Evolutionary conservation across 768 basidiomycete genomes (phyloP), one percentile per base, ranked within the genome.

Genomic region (Russula virescens): DNA sequence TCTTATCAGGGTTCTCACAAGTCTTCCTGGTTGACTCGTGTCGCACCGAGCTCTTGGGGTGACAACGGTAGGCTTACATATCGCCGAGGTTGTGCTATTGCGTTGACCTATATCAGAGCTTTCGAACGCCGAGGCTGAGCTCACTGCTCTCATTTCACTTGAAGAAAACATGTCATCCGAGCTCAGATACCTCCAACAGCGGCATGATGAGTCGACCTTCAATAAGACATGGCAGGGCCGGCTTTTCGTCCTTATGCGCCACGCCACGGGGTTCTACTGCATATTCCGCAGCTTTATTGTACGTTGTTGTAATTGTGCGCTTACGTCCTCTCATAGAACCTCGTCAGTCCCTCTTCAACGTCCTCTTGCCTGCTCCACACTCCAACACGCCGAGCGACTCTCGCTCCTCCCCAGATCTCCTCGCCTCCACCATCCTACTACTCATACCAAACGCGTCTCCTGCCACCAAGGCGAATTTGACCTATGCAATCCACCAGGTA

Each of bases 21-120:
- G 8, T 64, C 51, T 14, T 58, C 68, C 34, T 85, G 85, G 84
- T 65, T 83, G 5, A 78, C 79, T 5, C 78, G 80, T 10, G 75
- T 85, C 13, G 74, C 80, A 6, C 73, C 81, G 4, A 79, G 72
- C n/a, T 77, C 85, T 66, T 77, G 81, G 3, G 80, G 81, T 16
- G 75, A 76, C 50, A 77, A 78, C 58, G 75, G 64, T 64, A 60
- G 7, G 66, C 58, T n/a, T 35, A 11, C 7, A 40, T 35, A 55
- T 31, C 5, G 3, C 35, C 9, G n/a, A n/a, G 21, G 25, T 23
- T 34, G 34, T 55, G 16, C 48, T 23, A 42, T 60, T 25, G 53
- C 1, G 50, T 47, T 25, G 49, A 53, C n/a, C n/a, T 42, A 35
- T 23, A n/a, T 57, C 34, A 57, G 75, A 70, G 65, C 71, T 45